Conservation (phyloP, 2,329 filamentous ascomycete species). For the Penicillium sp. region DNA sequence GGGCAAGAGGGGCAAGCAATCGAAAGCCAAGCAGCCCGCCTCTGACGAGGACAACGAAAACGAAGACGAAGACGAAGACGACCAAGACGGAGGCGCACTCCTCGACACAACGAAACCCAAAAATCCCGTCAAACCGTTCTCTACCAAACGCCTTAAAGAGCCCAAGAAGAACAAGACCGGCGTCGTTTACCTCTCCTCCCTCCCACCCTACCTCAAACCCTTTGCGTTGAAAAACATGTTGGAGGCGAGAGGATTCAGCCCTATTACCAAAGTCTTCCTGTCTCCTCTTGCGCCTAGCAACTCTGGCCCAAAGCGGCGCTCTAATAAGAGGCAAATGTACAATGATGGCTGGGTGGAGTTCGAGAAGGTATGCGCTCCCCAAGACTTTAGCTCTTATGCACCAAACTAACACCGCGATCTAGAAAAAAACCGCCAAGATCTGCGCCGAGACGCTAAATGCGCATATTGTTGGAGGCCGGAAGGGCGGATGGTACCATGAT, state of each 20-base stretch:
- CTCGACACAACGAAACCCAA: conserved; percentile 10
- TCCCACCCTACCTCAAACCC: conserved; percentile 48
- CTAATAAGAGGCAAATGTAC: conserved; percentile 43
- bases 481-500: conserved; percentile 46
- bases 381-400: neutral
- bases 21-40: conserved; percentile 8
- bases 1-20: conserved; percentile 15
- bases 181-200: conserved; percentile 44
- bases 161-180: conserved; percentile 36
- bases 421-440: conserved; percentile 43
- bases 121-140: conserved; percentile 4
- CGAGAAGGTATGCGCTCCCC: conserved; percentile 4
- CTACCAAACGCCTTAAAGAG: conserved; percentile 10
- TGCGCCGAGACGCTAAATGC: conserved; percentile 46
- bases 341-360: conserved; percentile 48
- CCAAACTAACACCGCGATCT: conserved; percentile 12
- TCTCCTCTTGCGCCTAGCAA: conserved; percentile 34
- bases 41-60: conserved; percentile 12
- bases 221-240: conserved; percentile 43
- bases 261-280: conserved; percentile 44
- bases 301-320: conserved; percentile 22
- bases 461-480: conserved; percentile 40
- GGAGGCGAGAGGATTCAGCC: conserved; percentile 39
- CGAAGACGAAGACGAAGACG: conserved; percentile 8
- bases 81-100: conserved; percentile 14